Base-by-base conservation (phyloP, 176 grass and related monocot genomes). In the Oryza officinalis region DNA sequence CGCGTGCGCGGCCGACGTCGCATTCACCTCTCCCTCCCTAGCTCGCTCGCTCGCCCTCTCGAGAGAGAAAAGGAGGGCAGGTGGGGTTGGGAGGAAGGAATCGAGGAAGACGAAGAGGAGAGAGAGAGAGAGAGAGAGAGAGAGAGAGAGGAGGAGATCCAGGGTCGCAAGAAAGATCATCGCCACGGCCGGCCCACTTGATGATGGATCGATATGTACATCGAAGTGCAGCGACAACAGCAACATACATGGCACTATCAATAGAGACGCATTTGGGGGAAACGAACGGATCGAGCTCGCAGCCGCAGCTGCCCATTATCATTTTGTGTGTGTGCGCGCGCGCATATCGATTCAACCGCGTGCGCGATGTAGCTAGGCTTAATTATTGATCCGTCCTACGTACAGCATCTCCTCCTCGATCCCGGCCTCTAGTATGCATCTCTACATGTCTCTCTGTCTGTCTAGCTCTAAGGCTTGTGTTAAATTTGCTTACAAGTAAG, bases 161-260 rank as follows among this genome's bases (percentile, higher is more conserved):
- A 88, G 13, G 31, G 73, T 80, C 81, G 23, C 85, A 93, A 90
- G 85, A 83, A 93, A 82, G 50, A 54, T 54, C 50, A 4, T 41
- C 40, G 40, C 40, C 40, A 41, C 40, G 4, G 50, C 13, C 14
- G 50, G 50, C 17, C 50, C 50, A 54, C 17, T 7, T 20, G 17
- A 17, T 54, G 50, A 17, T 18, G 5, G 50, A 54, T 54, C 50
- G 50, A 15, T 59, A 25, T 60, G 38, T 64, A 18, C 37, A 38
- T 38, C 37, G 5, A 30, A 33, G 27, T 75, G 66, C 44, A 61
- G 70, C 49, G 27, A 41, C 78, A 71, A 54, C 72, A 80, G 44
- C 75, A 64, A 47, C 78, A 77, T 68, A n/a, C 72, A 66, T 71
- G 57, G 46, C 76, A 70, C 66, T 83, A 60, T 83, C 79, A 80